These are phyloP conservation scores for Xylaria intraflava DNA, from an alignment of 495 filamentous ascomycete species.

Conservation along the genomic window DNA sequence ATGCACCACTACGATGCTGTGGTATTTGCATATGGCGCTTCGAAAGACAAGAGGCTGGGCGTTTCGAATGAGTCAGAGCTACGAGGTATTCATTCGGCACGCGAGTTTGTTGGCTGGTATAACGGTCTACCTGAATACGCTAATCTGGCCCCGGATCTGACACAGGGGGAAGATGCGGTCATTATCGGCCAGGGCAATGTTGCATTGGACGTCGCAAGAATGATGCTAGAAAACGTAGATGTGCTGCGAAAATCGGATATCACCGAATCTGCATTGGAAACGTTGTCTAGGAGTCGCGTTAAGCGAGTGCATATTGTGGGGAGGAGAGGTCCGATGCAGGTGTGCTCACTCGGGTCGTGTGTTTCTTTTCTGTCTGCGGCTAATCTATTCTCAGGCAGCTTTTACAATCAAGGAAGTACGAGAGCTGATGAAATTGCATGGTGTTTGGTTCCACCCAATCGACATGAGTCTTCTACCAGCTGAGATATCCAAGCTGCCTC, in stretches of 20 bases:
- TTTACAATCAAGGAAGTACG: slow-evolving; percentile 93
- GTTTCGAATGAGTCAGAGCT: slow-evolving; percentile 73
- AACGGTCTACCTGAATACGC: slow-evolving; percentile 87
- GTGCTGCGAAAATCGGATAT: slow-evolving; percentile 78
- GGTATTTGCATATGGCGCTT: slow-evolving; percentile 87
- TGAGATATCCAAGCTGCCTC: slow-evolving; percentile 56
- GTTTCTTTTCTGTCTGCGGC: background rate
- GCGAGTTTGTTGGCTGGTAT: slow-evolving; percentile 97
- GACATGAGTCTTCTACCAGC: slow-evolving; percentile 57
- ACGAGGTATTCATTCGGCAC: slow-evolving; percentile 74
- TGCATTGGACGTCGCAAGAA: slow-evolving; percentile 86
- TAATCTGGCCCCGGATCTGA: slow-evolving; percentile 67
- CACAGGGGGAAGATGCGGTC: slow-evolving; percentile 72
- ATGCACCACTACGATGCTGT: slow-evolving; percentile 86
- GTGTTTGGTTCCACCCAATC: slow-evolving; percentile 64
- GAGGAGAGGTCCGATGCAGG: slow-evolving; percentile 80
- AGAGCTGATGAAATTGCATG: slow-evolving; percentile 73
- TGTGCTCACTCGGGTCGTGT: slow-evolving; percentile 21
- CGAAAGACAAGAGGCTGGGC: slow-evolving; percentile 67
- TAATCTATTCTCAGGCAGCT: slow-evolving; percentile 50
- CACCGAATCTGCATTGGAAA: slow-evolving; percentile 70
- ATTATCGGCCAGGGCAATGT: slow-evolving; percentile 95
- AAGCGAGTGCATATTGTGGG: slow-evolving; percentile 80
- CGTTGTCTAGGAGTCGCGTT: slow-evolving; percentile 63
- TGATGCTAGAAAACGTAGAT: slow-evolving; percentile 68